A percentile compares a stretch with the other conserved stretches of the same genome.
These are phyloP conservation scores for Porcisia hertigi DNA, from an alignment of 208 protist species.

Conservation along the genomic window DNA sequence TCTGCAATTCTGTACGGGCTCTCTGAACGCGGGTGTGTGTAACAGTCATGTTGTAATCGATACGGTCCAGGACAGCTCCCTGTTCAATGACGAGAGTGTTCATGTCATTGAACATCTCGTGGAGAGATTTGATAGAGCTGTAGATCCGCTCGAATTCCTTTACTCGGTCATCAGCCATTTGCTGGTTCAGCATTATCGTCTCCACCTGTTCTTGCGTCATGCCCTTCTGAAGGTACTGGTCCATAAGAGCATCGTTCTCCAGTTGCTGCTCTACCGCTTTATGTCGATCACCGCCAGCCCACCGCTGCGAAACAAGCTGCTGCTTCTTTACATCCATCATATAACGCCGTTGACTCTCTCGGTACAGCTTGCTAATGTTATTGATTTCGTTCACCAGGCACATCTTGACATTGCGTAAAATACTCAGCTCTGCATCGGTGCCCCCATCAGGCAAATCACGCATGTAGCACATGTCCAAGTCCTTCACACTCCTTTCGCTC, in stretches of 20 bases:
- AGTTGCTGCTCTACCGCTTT: constrained; percentile 86
- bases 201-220: constrained; percentile 94
- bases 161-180: constrained; percentile 91
- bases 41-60: constrained; percentile 96
- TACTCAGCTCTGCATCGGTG: constrained; percentile 86
- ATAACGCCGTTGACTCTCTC: constrained; percentile 90
- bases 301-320: constrained; percentile 81
- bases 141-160: constrained; percentile 94
- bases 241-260: constrained; percentile 84
- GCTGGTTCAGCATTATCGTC: constrained; percentile 90
- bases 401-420: constrained; percentile 93
- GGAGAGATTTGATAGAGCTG: constrained; percentile 92
- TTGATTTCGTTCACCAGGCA: constrained; percentile 90
- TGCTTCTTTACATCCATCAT: constrained; percentile 93
- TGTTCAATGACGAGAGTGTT: constrained; percentile 94
- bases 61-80: constrained; percentile 93
- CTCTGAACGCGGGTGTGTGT: constrained; percentile 85
- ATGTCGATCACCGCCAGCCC: constrained; percentile 81
- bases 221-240: constrained; percentile 90
- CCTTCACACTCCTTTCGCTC: constrained; percentile 72
- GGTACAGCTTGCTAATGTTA: constrained; percentile 85
- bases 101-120: constrained; percentile 95
- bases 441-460: constrained; percentile 81
- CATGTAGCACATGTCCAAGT: constrained; percentile 73
- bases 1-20: constrained; percentile 79